Conservation (phyloP, 352 stramenopile genomes). For the Phytopythium aichiense region DNA sequence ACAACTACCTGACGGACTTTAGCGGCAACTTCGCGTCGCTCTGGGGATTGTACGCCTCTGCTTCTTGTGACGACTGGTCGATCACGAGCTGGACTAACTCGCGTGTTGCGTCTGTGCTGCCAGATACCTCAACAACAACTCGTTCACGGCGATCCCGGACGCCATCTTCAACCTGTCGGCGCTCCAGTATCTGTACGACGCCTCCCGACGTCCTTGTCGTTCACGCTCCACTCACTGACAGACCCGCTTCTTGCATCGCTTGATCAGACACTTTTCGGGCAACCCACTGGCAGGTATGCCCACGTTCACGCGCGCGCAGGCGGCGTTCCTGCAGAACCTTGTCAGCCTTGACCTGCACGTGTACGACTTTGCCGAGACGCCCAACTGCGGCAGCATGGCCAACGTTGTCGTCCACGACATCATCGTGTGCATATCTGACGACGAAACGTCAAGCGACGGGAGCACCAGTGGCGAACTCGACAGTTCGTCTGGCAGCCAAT, state of each 20-base stretch:
- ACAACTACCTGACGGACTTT: conserved; percentile 7
- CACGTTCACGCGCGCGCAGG: conserved; percentile 4
- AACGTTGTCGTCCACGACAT: background rate
- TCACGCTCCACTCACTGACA: background rate
- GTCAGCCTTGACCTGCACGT: background rate
- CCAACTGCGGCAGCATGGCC: conserved; percentile 5
- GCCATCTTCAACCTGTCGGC: background rate
- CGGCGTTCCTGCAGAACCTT: conserved; percentile 1
- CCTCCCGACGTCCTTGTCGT: background rate
- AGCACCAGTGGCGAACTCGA: background rate
- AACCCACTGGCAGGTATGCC: conserved; percentile 6
- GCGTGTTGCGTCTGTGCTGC: background rate
- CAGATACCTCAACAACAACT: conserved; percentile 6
- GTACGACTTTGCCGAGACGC: conserved; percentile 2
- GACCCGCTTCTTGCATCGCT: background rate
- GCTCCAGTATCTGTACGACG: background rate
- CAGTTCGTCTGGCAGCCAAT: background rate
- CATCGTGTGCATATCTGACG: conserved; percentile 4
- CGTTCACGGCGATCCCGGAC: conserved; percentile 2
- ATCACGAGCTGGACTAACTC: background rate
- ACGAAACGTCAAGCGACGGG: background rate
- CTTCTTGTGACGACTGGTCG: background rate
- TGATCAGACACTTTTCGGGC: background rate
- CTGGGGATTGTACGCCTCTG: background rate
- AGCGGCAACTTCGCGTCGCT: conserved; percentile 4